Evolutionary conservation across 495 filamentous ascomycete genomes (phyloP).

Genomic region (Sabuloglossum arenarium): DNA sequence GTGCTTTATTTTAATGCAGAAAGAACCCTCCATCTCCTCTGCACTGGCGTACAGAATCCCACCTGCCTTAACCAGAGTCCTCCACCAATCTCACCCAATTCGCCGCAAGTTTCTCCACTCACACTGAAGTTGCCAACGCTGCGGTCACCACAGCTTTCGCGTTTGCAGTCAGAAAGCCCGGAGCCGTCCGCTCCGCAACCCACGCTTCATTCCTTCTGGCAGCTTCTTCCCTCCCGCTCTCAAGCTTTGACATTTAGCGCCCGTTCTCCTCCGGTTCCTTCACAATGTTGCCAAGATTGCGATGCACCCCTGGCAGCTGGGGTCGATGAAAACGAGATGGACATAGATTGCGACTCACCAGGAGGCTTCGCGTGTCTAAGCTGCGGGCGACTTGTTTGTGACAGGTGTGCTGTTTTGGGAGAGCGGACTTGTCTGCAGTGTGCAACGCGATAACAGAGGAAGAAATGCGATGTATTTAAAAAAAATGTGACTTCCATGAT

Average conservation of each 20-base stretch:
- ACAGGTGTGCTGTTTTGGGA: not conserved
- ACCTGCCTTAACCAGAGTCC: not conserved
- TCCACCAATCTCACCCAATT: no score
- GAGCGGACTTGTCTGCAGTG: not conserved
- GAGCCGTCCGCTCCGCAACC: not conserved
- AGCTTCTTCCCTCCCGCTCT: not conserved
- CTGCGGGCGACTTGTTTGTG: not conserved
- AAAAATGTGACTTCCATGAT: not conserved
- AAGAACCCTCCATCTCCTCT: not conserved
- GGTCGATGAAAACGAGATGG: not conserved
- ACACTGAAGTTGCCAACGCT: not conserved
- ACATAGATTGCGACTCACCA: not conserved
- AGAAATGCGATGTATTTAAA: no score
- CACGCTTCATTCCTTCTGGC: not conserved
- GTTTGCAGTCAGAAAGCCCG: not conserved
- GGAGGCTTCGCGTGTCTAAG: not conserved
- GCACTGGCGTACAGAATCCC: not conserved
- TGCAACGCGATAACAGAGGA: not conserved
- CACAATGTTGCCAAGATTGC: not conserved
- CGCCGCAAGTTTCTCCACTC: not conserved
- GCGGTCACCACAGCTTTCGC: not conserved
- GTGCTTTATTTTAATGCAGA: not conserved
- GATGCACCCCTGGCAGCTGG: not conserved
- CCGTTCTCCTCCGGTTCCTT: not conserved
- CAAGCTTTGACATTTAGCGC: not conserved